Conservation (phyloP, 2,329 filamentous ascomycete genomes). For the Podosphaera leucotricha region DNA sequence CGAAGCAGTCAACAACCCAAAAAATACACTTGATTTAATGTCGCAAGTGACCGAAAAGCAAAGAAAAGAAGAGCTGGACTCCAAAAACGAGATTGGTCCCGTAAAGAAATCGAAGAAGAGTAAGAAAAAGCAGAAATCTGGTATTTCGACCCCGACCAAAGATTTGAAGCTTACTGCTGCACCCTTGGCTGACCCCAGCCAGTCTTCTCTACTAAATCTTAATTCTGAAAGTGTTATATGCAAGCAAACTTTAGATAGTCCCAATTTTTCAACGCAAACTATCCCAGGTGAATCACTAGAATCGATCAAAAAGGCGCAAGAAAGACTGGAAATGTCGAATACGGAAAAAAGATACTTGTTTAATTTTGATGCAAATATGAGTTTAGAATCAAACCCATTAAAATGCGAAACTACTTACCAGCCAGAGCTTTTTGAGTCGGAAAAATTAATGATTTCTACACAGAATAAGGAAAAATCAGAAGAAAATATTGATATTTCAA, state of each 20-base stretch:
- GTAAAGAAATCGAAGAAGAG: constrained; percentile 6
- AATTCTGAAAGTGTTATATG: neutral
- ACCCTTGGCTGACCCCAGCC: constrained; percentile 1
- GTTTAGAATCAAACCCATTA: neutral
- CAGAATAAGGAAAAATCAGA: neutral
- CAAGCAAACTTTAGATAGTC: neutral
- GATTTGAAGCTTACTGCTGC: neutral
- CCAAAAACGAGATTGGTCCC: neutral
- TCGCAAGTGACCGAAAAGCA: neutral
- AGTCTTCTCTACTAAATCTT: neutral
- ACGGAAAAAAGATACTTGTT: neutral
- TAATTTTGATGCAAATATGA: neutral
- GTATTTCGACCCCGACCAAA: constrained; percentile 2
- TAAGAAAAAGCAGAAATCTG: constrained; percentile 5
- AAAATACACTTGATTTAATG: neutral
- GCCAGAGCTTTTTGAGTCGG: neutral
- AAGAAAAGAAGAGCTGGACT: neutral
- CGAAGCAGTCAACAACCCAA: neutral
- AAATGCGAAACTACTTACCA: neutral
- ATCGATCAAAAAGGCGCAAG: neutral
- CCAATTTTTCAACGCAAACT: neutral
- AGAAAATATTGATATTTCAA: neutral
- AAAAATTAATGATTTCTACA: neutral
- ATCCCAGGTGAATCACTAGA: neutral
- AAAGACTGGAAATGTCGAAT: neutral